Base-by-base conservation (phyloP, 352 stramenopile genomes). In the Phytophthora palmivora region DNA sequence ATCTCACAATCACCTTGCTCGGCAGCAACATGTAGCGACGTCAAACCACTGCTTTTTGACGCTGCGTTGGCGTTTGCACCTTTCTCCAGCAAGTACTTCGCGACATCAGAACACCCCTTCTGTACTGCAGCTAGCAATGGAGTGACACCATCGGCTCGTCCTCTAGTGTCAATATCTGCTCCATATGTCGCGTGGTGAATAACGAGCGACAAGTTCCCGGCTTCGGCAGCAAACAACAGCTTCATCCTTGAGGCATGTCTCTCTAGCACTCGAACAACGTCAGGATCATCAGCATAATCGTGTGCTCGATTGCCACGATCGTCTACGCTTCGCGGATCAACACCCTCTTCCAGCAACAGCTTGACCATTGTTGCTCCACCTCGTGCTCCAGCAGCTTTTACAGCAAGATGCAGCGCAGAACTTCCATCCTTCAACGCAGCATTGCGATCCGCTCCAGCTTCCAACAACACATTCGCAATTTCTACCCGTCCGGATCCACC, bases 1-100 rank as follows among this genome's bases (percentile, higher is more conserved):
- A 89, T 79, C 24, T 89, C 86, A 33, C 87, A 62, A 57, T 96
- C 83, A 14, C 87, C 89, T 44, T 84, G 86, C 57, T 90, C 72
- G 2, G 86, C 84, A 11, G 89, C 88, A 26, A 96, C 74, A 76
- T 96, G 89, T 8, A 97, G 72, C 18, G 82, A 79, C 15, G 88
- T 97, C 11, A 96, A 77, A 36, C 87, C 88, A 58, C 97, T 88
- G 8, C 24, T 14, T 18, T 87, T 83, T 53, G 96, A 88, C 1
- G 83, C 78, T 21, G 49, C 55, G 33, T 71, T 66, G 21, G 21
- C 42, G 32, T 67, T 43, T 7, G 63, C 63, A 28, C 58, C 58
- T 38, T 49, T 46, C 30, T 63, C 51, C 24, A 68, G 34, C 36
- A 68, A 50, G 12, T 52, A 57, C 7, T 46, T 51, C 30, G 44